Base-by-base conservation (phyloP, 495 filamentous ascomycete genomes). In the Daldinia childiae region DNA sequence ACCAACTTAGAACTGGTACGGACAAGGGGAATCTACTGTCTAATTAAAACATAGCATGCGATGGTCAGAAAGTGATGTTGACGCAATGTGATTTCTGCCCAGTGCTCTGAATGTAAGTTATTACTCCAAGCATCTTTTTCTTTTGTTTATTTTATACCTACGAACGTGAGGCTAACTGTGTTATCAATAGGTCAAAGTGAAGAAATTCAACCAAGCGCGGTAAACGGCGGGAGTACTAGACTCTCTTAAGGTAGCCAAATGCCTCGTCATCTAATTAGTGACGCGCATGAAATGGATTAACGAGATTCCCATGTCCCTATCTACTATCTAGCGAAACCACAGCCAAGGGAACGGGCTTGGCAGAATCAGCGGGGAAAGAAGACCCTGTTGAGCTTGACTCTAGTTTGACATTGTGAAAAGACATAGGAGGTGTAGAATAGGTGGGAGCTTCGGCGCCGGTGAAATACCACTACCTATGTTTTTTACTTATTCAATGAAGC, bases 31-130 rank as follows among this genome's bases (percentile, higher is more conserved):
- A 55, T 55, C 51, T 55, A 55, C 51, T 55, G 51, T 55, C 51
- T 55, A 55, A 55, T 55, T 55, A 55, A 55, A 55, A 55, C 51
- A 55, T 55, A 55, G 51, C 51, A 55, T 55, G 51, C 51, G 51
- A 55, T 55, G 51, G 51, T 55, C 51, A 55, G 51, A 55, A 55
- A 55, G 51, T 55, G 51, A 55, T 55, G 51, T 55, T 55, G 51
- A 55, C 51, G 51, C 51, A 55, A 55, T 55, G 51, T 55, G 51
- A 55, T 55, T 55, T 55, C 51, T 55, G 51, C 51, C 51, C 51
- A 55, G 51, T 55, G 51, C 51, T 55, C 51, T 55, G 51, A 55
- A 55, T 55, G 51, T 32, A 30, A 30, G 29, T 30, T 27, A 30
- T 5, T 30, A 30, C 29, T 30, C 29, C 4, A 30, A 7, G 29